phyloP scores from a whole-genome alignment of 1,284 basidiomycete genomes.

The Calocybe gambosa region DNA sequence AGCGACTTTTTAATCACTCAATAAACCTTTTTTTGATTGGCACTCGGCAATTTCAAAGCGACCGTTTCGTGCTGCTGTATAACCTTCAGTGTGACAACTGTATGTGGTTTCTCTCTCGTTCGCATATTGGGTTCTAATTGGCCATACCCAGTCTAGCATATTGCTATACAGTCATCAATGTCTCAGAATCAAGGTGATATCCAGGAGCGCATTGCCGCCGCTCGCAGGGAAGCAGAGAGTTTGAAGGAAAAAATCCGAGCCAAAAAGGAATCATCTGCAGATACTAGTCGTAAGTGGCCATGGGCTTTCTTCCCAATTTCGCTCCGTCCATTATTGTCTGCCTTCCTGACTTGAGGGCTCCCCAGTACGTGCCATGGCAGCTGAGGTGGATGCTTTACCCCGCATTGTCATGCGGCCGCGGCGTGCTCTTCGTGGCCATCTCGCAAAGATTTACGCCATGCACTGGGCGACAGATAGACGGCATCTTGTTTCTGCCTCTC shows the following conservation, averaged over 20 bases:
- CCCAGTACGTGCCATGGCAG: conserved; percentile 91
- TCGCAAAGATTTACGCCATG: conserved; percentile 99
- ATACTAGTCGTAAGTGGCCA: conserved; percentile 81
- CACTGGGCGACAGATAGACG: conserved; percentile 97
- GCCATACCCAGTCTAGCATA: background rate
- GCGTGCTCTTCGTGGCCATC: conserved; percentile 91
- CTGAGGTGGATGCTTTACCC: conserved; percentile 91
- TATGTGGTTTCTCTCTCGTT: conserved; percentile 9
- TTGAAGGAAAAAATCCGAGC: conserved; percentile 97
- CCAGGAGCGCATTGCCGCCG: conserved; percentile 92
- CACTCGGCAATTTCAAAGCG: background rate
- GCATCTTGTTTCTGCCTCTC: conserved; percentile 97
- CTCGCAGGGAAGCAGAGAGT: conserved; percentile 92
- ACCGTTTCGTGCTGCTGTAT: conserved; percentile 9
- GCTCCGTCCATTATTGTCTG: background rate
- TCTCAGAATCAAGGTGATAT: conserved; percentile 81
- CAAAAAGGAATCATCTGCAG: conserved; percentile 91
- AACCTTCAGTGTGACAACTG: conserved; percentile 9
- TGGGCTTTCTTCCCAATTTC: background rate
- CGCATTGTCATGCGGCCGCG: conserved; percentile 95
- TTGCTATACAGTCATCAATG: conserved; percentile 36
- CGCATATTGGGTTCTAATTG: background rate
- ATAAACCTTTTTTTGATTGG: conserved; percentile 2
- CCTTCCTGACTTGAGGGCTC: conserved; percentile 17
- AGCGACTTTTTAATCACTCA: conserved; percentile 7